Evolutionary conservation across 805 yeast genomes (phyloP), one percentile per base, ranked within the genome.

Genomic region (Metschnikowia matae): DNA sequence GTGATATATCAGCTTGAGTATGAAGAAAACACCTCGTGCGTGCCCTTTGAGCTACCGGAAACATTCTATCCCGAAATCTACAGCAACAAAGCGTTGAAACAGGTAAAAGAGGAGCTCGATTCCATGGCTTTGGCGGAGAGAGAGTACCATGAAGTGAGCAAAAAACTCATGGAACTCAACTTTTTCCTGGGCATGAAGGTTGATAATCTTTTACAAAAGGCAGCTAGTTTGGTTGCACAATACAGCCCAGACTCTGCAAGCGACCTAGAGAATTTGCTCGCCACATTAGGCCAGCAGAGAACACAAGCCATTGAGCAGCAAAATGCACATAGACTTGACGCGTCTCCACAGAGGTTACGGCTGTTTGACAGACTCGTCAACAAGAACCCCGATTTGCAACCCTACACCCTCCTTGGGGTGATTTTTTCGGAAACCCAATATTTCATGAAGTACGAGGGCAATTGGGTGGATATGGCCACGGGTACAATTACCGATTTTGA

Each of bases 121-220:
- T 21, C 50, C 2, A 49, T 58, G 43, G 42, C 51, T 40, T 51
- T 58, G 18, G 54, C 56, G 6, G 56, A 57, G 15, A 37, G 52
- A 32, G 56, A 56, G 6, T 61, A 69, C 39, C 54, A 52, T 7
- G 52, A 51, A 26, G 48, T 62, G 11, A 60, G 65, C 33, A 59
- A 61, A 23, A 57, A 63, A 34, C 59, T 71, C 23, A 65, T 72
- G 69, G 55, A 57, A 6, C 52, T 64, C 40, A 71, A 61, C 53
- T 64, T 72, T 29, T 73, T 72, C 51, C 74, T 70, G 54, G 78
- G 78, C 1, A 72, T 71, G 54, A 60, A 62, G 18, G 62, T 73
- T 21, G 64, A 59, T 36, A 53, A 56, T 1, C 56, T 73, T 23
- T 53, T 73, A 26, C 53, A 53, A 26, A 61, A 60, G 11, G 49